phyloP scores from a whole-genome alignment of 75 land plant species.

The Isoetes taiwanensis region DNA sequence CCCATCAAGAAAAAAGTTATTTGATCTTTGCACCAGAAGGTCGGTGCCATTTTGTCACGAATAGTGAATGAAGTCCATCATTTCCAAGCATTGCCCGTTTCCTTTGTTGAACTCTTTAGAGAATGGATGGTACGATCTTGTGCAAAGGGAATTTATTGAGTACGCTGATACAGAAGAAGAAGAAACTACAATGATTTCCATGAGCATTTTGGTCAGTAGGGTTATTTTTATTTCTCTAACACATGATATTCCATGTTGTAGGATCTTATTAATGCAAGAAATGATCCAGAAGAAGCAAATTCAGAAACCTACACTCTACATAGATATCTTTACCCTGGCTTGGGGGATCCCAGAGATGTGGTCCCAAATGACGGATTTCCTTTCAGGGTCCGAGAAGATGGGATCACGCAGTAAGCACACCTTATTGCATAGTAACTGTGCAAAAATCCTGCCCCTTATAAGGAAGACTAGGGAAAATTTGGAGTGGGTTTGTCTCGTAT shows the following conservation, averaged over 20 bases:
- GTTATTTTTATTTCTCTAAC: background rate
- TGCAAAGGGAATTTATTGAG: background rate
- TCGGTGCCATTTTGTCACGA: background rate
- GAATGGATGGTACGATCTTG: slow-evolving; percentile 2
- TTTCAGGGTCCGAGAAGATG: too few relatives aligned
- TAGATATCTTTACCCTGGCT: too few relatives aligned
- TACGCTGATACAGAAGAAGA: slow-evolving; percentile 7
- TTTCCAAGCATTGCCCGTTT: background rate
- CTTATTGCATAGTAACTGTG: too few relatives aligned
- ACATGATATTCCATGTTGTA: background rate
- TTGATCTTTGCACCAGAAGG: slow-evolving; percentile 1
- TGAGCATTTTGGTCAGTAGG: background rate
- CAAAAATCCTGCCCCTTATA: too few relatives aligned
- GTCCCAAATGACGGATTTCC: too few relatives aligned
- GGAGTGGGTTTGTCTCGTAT: too few relatives aligned
- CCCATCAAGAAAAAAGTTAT: slow-evolving; percentile 1
- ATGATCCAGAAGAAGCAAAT: slow-evolving; percentile 2
- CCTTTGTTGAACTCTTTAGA: background rate
- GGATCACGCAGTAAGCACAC: too few relatives aligned
- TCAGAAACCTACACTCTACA: background rate
- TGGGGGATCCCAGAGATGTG: too few relatives aligned
- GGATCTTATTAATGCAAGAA: slow-evolving; percentile 1
- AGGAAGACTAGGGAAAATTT: too few relatives aligned
- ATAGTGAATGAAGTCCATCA: background rate
- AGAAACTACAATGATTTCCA: slow-evolving; percentile 6